phyloP scores from a whole-genome alignment of 805 yeast genomes.

The Yarrowia keelungensis region DNA sequence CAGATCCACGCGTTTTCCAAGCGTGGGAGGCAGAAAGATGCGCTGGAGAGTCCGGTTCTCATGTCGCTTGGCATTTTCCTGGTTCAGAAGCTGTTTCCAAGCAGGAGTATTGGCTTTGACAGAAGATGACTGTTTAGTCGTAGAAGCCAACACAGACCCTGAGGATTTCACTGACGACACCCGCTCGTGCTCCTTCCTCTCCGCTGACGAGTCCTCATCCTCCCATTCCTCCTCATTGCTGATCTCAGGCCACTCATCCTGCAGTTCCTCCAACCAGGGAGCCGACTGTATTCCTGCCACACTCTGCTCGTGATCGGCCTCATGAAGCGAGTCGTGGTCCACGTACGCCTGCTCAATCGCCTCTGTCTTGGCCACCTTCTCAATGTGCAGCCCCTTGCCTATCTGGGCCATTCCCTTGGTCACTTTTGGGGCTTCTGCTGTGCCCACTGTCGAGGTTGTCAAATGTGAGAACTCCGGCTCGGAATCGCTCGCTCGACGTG shows the following conservation, averaged over 20 bases:
- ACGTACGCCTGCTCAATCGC: not conserved
- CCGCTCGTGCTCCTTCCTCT: not conserved
- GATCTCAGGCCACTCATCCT: slow-evolving; percentile 32
- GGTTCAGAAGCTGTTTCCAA: slow-evolving; percentile 28
- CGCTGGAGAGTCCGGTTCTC: slow-evolving; percentile 25
- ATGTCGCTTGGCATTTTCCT: slow-evolving; percentile 2
- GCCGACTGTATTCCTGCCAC: not conserved
- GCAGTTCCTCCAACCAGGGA: slow-evolving; percentile 19
- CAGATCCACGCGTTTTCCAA: slow-evolving; percentile 15
- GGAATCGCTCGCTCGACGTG: slow-evolving; percentile 22
- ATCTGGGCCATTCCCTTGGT: slow-evolving; percentile 27
- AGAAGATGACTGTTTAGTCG: slow-evolving; percentile 23
- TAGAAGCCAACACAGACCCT: not conserved
- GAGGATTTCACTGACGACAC: slow-evolving; percentile 15
- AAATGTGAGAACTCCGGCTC: slow-evolving; percentile 20
- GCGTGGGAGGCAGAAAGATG: slow-evolving; percentile 25
- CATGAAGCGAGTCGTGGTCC: not conserved
- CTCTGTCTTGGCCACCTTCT: not conserved
- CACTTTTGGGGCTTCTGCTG: not conserved
- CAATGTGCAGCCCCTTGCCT: not conserved
- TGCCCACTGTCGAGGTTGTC: slow-evolving; percentile 8
- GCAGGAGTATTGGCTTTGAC: slow-evolving; percentile 19
- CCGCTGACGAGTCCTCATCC: not conserved
- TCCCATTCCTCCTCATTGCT: slow-evolving; percentile 1
- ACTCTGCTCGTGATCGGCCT: slow-evolving; percentile 8